These are phyloP conservation scores for Hondaea fermentalgiana DNA, from an alignment of 108 stramenopile species.

Conservation along the genomic window DNA sequence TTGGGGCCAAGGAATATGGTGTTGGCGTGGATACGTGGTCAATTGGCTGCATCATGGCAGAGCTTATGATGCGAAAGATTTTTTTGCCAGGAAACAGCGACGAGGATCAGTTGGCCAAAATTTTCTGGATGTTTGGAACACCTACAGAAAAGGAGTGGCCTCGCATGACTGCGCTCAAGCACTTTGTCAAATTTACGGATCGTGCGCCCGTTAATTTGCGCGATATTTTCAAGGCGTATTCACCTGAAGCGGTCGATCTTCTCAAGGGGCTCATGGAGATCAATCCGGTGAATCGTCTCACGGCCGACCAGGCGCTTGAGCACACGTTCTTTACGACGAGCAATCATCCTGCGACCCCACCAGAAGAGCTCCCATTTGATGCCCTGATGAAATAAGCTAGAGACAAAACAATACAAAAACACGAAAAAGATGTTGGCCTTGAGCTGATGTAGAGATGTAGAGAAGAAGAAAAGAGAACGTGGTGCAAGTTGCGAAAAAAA, in stretches of 20 bases:
- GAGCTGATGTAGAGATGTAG: too few species aligned
- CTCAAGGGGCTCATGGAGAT: background rate
- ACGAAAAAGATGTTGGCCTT: too few species aligned
- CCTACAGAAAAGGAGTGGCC: conserved; percentile 20
- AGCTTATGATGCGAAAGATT: conserved; percentile 79
- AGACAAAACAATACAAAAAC: background rate
- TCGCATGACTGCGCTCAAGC: background rate
- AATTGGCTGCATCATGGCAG: conserved; percentile 92
- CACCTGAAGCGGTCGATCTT: background rate
- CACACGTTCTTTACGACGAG: background rate
- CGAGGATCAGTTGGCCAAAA: background rate
- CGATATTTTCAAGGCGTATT: conserved; percentile 8
- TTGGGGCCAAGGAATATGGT: conserved; percentile 75
- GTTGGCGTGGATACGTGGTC: conserved; percentile 88
- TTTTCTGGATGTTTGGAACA: conserved; percentile 15
- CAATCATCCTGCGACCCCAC: background rate
- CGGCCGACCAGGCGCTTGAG: background rate
- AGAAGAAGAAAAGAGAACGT: too few species aligned
- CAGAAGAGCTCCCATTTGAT: background rate
- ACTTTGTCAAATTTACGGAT: background rate
- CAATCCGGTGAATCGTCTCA: background rate
- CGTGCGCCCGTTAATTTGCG: background rate
- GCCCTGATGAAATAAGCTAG: background rate
- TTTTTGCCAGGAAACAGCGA: conserved; percentile 68
- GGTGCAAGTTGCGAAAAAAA: too few species aligned